phyloP scores from a whole-genome alignment of 768 basidiomycete species.

The Boletus pseudopeckii region DNA sequence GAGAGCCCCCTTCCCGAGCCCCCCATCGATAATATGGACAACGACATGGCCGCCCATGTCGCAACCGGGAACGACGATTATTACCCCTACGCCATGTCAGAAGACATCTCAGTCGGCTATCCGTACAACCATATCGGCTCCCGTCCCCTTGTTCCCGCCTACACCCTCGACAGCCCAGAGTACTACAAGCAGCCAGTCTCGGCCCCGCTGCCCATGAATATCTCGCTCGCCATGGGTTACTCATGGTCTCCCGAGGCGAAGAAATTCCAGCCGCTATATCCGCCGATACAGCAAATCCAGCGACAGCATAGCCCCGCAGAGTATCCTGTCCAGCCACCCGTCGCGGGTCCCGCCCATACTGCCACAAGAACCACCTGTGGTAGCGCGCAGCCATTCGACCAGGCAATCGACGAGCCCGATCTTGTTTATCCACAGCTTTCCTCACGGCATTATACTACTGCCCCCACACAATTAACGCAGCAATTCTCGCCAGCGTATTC shows the following conservation, averaged over 20 bases:
- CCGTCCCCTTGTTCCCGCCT: conserved; percentile 21
- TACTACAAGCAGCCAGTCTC: conserved; percentile 34
- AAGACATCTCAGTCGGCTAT: conserved; percentile 24
- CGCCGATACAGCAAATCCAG: conserved; percentile 30
- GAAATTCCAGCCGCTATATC: conserved; percentile 37
- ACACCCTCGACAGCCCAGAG: conserved; percentile 22
- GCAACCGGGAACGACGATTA: conserved; percentile 27
- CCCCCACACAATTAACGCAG: conserved; percentile 18
- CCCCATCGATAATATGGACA: conserved; percentile 34
- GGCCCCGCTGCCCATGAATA: conserved; percentile 30
- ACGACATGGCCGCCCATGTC: conserved; percentile 25
- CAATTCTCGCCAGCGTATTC: conserved; percentile 23
- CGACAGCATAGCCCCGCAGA: conserved; percentile 23
- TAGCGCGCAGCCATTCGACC: conserved; percentile 20
- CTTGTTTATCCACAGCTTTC: conserved; percentile 22
- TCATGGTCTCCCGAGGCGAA: conserved; percentile 31
- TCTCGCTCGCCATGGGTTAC: conserved; percentile 33
- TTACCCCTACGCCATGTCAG: conserved; percentile 24
- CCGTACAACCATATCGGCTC: conserved; percentile 23
- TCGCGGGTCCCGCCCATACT: conserved; percentile 7
- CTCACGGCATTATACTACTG: conserved; percentile 23
- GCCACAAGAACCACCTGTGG: conserved; percentile 14
- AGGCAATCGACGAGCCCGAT: conserved; percentile 28
- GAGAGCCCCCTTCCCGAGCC: conserved; percentile 40
- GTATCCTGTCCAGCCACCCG: conserved; percentile 16